phyloP scores from a whole-genome alignment of 2,329 filamentous ascomycete genomes.

The Madurella mycetomatis region DNA sequence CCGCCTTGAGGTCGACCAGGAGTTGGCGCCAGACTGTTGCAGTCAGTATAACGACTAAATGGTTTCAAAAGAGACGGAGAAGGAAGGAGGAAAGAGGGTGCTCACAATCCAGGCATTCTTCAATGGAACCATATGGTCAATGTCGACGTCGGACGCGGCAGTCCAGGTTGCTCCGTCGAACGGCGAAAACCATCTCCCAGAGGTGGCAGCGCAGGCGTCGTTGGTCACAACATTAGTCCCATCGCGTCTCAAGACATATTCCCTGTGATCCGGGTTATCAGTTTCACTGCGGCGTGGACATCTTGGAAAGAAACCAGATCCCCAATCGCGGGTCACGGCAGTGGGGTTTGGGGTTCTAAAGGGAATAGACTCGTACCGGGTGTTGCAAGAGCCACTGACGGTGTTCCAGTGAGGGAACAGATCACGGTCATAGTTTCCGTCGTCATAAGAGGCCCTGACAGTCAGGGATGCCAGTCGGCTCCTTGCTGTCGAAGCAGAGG shows the following conservation, averaged over 20 bases:
- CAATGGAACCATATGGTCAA: constrained; percentile 79
- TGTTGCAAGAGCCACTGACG: constrained; percentile 63
- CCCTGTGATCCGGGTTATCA: constrained; percentile 34
- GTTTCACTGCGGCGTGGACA: too few species aligned
- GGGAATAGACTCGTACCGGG: constrained; percentile 40
- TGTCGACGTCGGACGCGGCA: constrained; percentile 65
- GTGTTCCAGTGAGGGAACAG: constrained; percentile 70
- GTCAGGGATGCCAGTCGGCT: constrained; percentile 55
- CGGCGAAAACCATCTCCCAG: constrained; percentile 65
- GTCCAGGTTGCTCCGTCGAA: constrained; percentile 73
- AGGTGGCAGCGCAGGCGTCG: constrained; percentile 57
- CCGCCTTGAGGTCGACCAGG: constrained; percentile 66
- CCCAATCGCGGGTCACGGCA: too few species aligned
- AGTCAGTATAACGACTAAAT: too few species aligned
- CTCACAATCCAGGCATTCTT: constrained; percentile 72
- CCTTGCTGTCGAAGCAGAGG: constrained; percentile 52
- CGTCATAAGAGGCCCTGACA: constrained; percentile 51
- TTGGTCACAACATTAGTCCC: constrained; percentile 58
- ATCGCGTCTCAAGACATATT: constrained; percentile 70
- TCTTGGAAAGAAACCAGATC: too few species aligned
- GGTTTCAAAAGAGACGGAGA: neutral
- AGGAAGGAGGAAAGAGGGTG: too few species aligned
- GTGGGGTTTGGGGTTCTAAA: neutral
- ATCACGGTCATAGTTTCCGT: constrained; percentile 58
- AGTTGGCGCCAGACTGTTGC: constrained; percentile 60